Base-by-base conservation (phyloP, 352 stramenopile genomes). In the Phytopythium cucurbitacearum region DNA sequence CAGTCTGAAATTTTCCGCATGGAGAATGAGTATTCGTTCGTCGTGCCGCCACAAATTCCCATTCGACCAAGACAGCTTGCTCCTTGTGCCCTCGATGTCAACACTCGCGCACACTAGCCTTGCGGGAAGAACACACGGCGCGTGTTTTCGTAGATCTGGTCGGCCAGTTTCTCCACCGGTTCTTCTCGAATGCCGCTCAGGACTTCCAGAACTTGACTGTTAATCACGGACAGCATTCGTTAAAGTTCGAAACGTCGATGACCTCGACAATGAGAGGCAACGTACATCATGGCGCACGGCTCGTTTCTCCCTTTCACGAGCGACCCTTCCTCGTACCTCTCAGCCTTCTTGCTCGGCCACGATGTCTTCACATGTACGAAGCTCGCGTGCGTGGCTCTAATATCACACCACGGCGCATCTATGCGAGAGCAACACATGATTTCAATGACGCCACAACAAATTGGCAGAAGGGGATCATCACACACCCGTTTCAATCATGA, bases 381-480 rank as follows among this genome's bases (percentile, higher is more conserved):
- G 3, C 95, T 86, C 40, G 95, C 94, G 69, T 99, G 96, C 2
- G 94, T 98, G 8, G 80, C 67, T 38, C 94, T 89, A 48, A 99
- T 97, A 61, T 98, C 95, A 66, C 96, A 98, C 91, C 95, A 99
- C 21, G 96, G 96, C 49, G 91, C 93, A 69, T 99, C 96, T 91
- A 43, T 12, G 7, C 15, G 37, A 38, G 32, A 42, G 9, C 15
- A 34, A 33, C 3, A 28, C 39, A 8, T 12, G 28, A n/a, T 0
- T 37, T 45, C 16, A 4, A 4, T 37, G 8, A 58, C 28, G 34
- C n/a, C 4, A 40, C 37, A 48, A 53, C 13, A 43, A 28, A 28
- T 28, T 28, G 21, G 21, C 21, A 28, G 21, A 28, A 28, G 21
- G 21, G 21, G 21, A 39, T 38, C 7, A 33, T 3, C 10, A 10